Evolutionary conservation across 2,329 filamentous ascomycete species (phyloP).

Genomic region (Colletotrichum echinochloae): DNA sequence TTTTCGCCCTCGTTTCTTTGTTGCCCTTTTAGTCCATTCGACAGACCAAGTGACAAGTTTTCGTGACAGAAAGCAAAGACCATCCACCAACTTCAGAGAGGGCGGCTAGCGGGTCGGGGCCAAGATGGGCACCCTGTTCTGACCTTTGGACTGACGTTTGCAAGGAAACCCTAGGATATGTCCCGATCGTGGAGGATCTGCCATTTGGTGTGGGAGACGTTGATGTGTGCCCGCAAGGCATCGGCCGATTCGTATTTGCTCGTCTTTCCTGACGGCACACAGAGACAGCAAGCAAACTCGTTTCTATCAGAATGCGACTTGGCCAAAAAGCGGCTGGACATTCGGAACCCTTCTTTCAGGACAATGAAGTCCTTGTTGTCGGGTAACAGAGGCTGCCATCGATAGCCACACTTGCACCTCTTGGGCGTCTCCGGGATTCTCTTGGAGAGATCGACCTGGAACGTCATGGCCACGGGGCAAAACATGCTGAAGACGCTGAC

Average conservation of each 20-base stretch:
- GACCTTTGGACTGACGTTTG: neutral
- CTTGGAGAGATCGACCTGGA: constrained; percentile 52
- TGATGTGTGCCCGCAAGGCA: constrained; percentile 51
- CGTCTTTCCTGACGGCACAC: constrained; percentile 52
- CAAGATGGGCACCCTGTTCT: neutral
- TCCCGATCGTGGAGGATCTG: constrained; percentile 55
- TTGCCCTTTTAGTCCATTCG: neutral
- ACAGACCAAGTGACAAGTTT: neutral
- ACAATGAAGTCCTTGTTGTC: constrained; percentile 42
- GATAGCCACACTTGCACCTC: constrained; percentile 52
- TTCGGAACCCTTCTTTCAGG: constrained; percentile 54
- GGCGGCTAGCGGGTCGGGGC: neutral
- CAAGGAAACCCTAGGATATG: constrained; percentile 9
- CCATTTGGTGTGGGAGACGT: constrained; percentile 55
- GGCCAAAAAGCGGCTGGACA: constrained; percentile 54
- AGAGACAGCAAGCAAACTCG: constrained; percentile 55
- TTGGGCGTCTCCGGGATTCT: constrained; percentile 45
- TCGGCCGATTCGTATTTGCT: constrained; percentile 49
- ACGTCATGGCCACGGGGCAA: constrained; percentile 54
- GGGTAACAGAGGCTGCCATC: constrained; percentile 44
- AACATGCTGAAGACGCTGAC: constrained; percentile 56
- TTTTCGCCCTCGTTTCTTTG: too few relatives aligned
- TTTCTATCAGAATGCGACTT: constrained; percentile 53
- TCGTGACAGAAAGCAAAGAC: neutral
- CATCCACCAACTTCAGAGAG: neutral